Base-by-base conservation (phyloP, 306 rosid species). In the Lathyrus oleraceus region DNA sequence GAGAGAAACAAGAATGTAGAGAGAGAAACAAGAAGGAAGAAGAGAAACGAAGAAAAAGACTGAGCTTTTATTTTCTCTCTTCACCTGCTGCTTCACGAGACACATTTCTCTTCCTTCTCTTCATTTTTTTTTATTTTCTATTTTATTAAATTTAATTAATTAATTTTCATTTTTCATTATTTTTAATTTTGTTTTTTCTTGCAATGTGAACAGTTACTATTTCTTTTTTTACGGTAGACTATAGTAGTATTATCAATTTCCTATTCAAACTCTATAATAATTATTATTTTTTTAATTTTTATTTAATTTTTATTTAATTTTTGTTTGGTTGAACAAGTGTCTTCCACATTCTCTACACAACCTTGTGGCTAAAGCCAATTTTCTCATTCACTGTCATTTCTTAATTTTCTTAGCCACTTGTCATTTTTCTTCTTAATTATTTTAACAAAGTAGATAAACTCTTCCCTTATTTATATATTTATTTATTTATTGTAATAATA, bases 61-160 rank as follows among this genome's bases (percentile, higher is more conserved):
- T 16, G 19, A 67, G 60, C 40, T 85, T 86, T 68, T 75, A 13
- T 73, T 78, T 64, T 35, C 51, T 57, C 42, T 39, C 62, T 85
- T 72, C 82, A 70, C 90, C 91, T 86, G 89, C 91, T 70, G 74
- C 85, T 85, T 92, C 96, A 92, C 98, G 87, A 85, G 88, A 83
- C 91, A 81, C 72, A 56, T 88, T 69, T 63, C 45, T n/a, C 58
- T 8, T 13, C 17, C 14, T 36, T 27, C 42, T 20, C 9, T 20
- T 20, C 1, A 0, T 20, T 0, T 10, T 20, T 17, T 2, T n/a
- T 7, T 14, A n/a, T n/a, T n/a, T n/a, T n/a, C n/a, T n/a, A n/a
- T n/a, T n/a, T n/a, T n/a, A n/a, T n/a, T 14, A 4, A 3, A n/a
- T 14, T 14, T 15, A 15, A 16, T 16, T 42, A 10, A 12, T 42